Base-by-base conservation (phyloP, 768 basidiomycete genomes). In the Collybia mongolica region DNA sequence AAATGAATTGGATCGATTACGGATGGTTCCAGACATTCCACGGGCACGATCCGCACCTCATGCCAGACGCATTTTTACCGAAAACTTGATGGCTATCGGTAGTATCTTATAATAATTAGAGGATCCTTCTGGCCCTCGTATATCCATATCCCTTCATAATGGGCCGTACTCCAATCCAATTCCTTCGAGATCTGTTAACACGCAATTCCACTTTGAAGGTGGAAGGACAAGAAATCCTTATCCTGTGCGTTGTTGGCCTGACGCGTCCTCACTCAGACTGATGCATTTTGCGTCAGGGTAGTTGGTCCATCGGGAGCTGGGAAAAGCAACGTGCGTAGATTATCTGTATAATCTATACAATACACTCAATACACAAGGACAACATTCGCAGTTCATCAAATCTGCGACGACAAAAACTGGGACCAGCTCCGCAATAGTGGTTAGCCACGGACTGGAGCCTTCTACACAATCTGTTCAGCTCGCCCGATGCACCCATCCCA, bases 271-370 rank as follows among this genome's bases (percentile, higher is more conserved):
- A 0, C 32, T 23, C 18, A 2, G 22, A 35, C 15, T 20, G 2
- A n/a, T 17, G 14, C 35, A 8, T n/a, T 6, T 20, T 12, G 39
- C 15, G 35, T 9, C 32, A 46, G 44, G 19, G 44, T 46, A 37
- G 28, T 46, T 46, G 44, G 44, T 19, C 44, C 44, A 12, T 20
- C 44, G 20, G 44, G 44, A 5, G 44, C 44, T 23, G 44, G 44
- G 20, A 46, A 46, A 46, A 46, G 44, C 8, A 46, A 37, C 19
- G 44, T 46, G 18, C 35, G 35, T 36, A 6, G 35, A 2, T 14
- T 12, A 32, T 3, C 9, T 9, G 2, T 32, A 32, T 9, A 29
- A 23, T 15, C 19, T 7, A 9, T 23, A 7, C 32, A 2, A 23
- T 11, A 18, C 19, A 6, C 14, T 15, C 28, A 46, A 36, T 18